These are phyloP conservation scores for Bruguiera parviflora DNA, from an alignment of 345 rosid species.

Conservation along the genomic window DNA sequence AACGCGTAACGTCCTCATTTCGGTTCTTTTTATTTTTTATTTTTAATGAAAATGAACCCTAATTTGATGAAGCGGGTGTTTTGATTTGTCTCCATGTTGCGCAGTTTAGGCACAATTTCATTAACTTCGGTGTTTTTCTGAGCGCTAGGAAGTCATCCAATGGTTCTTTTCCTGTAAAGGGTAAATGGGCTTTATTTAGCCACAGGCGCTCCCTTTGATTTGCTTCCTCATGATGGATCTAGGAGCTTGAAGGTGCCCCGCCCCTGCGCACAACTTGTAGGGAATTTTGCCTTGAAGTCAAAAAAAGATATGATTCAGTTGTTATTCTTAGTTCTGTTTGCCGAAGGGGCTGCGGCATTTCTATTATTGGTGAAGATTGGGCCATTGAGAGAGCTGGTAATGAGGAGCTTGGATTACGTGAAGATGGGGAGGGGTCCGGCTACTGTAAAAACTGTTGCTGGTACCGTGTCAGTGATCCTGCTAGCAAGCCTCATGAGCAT, in stretches of 20 bases:
- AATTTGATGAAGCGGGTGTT: conserved; percentile 9
- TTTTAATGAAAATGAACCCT: neutral
- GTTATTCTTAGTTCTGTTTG: conserved; percentile 73
- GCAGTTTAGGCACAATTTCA: too few relatives aligned
- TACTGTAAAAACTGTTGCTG: conserved; percentile 88
- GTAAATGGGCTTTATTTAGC: neutral
- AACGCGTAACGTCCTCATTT: conserved; percentile 8
- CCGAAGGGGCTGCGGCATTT: conserved; percentile 67
- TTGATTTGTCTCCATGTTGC: neutral
- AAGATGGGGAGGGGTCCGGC: conserved; percentile 92
- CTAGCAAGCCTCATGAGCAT: conserved; percentile 78
- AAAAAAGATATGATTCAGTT: conserved; percentile 68
- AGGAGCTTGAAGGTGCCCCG: neutral
- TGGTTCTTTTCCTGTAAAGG: neutral
- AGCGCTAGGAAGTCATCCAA: neutral
- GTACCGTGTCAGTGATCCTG: conserved; percentile 84
- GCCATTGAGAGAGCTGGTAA: conserved; percentile 83
- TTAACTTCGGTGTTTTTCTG: neutral
- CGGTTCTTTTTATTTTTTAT: conserved; percentile 3
- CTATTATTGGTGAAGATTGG: conserved; percentile 76
- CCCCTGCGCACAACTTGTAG: neutral
- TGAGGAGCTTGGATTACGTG: conserved; percentile 82
- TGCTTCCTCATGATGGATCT: conserved; percentile 1
- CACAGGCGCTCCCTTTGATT: neutral
- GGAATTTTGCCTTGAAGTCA: conserved; percentile 10